Percentiles rank a stretch among this genome's conserved stretches.
Evolutionary conservation across 2,329 filamentous ascomycete genomes (phyloP).

Genomic region (Monosporascus sp.): DNA sequence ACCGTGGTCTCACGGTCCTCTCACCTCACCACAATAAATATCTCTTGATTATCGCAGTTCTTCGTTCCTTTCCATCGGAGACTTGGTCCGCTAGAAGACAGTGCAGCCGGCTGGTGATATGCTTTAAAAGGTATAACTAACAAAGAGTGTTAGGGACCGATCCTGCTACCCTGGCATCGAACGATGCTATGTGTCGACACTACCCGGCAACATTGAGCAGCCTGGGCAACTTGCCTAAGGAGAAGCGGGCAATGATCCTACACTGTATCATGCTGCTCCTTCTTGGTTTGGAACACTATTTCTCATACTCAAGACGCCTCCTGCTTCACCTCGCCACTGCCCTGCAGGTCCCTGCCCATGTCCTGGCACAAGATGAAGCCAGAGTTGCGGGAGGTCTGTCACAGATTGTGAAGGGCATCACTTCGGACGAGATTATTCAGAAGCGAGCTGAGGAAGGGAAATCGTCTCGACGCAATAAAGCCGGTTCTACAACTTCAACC

Average conservation of each 20-base stretch:
- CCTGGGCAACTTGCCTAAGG: slow-evolving; percentile 53
- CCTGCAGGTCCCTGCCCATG: slow-evolving; percentile 59
- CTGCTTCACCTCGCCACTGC: slow-evolving; percentile 67
- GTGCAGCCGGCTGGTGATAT: slow-evolving; percentile 12
- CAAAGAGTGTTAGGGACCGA: slow-evolving; percentile 23
- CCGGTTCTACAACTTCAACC: slow-evolving; percentile 56
- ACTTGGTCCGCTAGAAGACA: too few species aligned
- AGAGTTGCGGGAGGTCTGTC: slow-evolving; percentile 71
- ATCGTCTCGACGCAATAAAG: slow-evolving; percentile 63
- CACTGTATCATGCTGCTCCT: slow-evolving; percentile 68
- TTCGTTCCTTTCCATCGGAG: too few species aligned
- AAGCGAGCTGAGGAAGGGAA: slow-evolving; percentile 61
- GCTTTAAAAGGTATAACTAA: slow-evolving; percentile 18
- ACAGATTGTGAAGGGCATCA: slow-evolving; percentile 66
- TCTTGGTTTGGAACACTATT: slow-evolving; percentile 73
- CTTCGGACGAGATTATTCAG: slow-evolving; percentile 58
- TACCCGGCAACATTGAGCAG: slow-evolving; percentile 57
- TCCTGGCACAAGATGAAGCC: slow-evolving; percentile 66
- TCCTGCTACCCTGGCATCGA: slow-evolving; percentile 37
- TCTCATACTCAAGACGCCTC: slow-evolving; percentile 65
- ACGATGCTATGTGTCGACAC: slow-evolving; percentile 42
- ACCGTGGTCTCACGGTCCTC: too few species aligned
- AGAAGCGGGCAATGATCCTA: slow-evolving; percentile 62
- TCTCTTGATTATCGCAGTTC: too few species aligned
- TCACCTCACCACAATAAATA: too few species aligned